Evolutionary conservation across 805 yeast species (phyloP).

Genomic region (Wickerhamomyces bisporus): DNA sequence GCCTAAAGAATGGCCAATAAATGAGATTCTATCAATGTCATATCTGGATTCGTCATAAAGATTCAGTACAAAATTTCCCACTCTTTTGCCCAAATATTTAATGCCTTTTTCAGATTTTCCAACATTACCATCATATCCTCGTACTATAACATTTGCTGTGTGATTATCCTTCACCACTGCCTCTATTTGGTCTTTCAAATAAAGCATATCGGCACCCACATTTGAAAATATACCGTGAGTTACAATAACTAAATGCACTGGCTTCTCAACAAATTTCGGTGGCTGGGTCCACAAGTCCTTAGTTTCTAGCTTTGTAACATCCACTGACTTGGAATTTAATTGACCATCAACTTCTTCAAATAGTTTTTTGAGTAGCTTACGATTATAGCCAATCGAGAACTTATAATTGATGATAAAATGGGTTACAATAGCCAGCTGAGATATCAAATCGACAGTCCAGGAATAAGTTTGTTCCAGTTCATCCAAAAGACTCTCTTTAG

Average conservation of each 20-base stretch:
- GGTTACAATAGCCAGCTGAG: constrained; percentile 73
- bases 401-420: constrained; percentile 66
- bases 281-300: constrained; percentile 74
- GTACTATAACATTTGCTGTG: constrained; percentile 54
- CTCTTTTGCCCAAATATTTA: constrained; percentile 72
- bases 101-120: constrained; percentile 90
- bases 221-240: constrained; percentile 95
- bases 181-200: constrained; percentile 76
- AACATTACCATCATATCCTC: constrained; percentile 80
- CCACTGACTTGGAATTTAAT: constrained; percentile 5
- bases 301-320: constrained; percentile 45
- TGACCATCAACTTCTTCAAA: constrained; percentile 1
- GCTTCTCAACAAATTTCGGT: constrained; percentile 40
- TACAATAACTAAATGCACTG: constrained; percentile 76
- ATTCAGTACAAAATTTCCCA: constrained; percentile 60
- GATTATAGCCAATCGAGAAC: constrained; percentile 49
- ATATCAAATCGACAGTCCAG: constrained; percentile 78
- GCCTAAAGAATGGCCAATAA: constrained; percentile 90
- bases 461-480: constrained; percentile 33
- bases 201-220: constrained; percentile 84
- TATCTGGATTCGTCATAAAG: constrained; percentile 38
- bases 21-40: constrained; percentile 62
- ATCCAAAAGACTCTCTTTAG: constrained; percentile 33
- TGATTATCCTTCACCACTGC: constrained; percentile 17
- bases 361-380: constrained; percentile 14